Evolutionary conservation across 768 basidiomycete species (phyloP).

Genomic region (Lentinula sp.): DNA sequence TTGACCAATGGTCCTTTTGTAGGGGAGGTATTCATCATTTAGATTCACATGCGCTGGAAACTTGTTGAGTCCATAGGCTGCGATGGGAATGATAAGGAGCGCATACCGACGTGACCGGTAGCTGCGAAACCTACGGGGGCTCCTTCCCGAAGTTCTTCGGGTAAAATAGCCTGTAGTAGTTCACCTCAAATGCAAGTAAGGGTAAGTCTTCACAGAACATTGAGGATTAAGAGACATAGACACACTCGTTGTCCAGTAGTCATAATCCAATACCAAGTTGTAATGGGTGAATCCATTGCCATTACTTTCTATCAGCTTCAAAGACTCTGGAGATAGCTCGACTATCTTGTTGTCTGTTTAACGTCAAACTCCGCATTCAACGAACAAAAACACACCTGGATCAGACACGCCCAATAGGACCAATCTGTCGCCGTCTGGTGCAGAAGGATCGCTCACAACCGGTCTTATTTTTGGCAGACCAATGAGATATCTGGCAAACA

Average conservation of each 20-base stretch:
- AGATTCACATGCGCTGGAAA: constrained; percentile 84
- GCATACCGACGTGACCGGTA: constrained; percentile 85
- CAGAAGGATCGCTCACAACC: constrained; percentile 46
- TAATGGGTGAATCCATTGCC: constrained; percentile 52
- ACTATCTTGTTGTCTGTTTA: constrained; percentile 48
- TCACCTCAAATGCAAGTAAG: constrained; percentile 53
- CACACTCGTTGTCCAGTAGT: constrained; percentile 84
- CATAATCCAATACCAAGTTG: constrained; percentile 65
- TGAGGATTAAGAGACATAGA: background rate
- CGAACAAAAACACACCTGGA: constrained; percentile 39
- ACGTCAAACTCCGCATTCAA: constrained; percentile 4
- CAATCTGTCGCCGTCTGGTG: constrained; percentile 46
- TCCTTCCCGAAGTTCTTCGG: constrained; percentile 68
- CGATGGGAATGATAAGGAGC: background rate
- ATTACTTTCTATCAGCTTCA: constrained; percentile 50
- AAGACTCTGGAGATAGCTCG: constrained; percentile 53
- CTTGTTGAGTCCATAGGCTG: background rate
- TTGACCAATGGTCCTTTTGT: constrained; percentile 86
- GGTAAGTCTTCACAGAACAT: background rate
- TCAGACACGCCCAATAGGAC: constrained; percentile 57
- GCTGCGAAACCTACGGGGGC: constrained; percentile 84
- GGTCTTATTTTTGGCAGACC: constrained; percentile 63
- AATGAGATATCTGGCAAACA: constrained; percentile 45
- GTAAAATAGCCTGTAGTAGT: constrained; percentile 76
- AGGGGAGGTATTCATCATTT: constrained; percentile 85